These are phyloP conservation scores for Daldinia eschscholtzii DNA, from an alignment of 2,329 filamentous ascomycete genomes.

Conservation along the genomic window DNA sequence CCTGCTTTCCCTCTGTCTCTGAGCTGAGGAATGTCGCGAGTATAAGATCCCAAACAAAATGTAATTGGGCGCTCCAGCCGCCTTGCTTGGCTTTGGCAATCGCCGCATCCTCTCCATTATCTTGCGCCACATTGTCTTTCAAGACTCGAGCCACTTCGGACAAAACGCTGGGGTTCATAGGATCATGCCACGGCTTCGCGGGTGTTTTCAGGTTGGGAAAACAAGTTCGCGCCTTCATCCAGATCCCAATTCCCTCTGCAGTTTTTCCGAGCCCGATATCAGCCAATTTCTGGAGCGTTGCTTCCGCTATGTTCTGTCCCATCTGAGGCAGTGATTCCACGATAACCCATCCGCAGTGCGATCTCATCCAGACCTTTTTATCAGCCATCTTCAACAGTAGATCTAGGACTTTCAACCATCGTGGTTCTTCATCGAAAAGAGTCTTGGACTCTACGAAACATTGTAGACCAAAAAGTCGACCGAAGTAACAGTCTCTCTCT, in stretches of 20 bases:
- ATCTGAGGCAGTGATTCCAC: slow-evolving; percentile 77
- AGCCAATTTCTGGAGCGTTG: slow-evolving; percentile 72
- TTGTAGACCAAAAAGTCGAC: slow-evolving; percentile 87
- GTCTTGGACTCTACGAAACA: slow-evolving; percentile 85
- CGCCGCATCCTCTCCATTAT: slow-evolving; percentile 60
- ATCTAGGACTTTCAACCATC: slow-evolving; percentile 77
- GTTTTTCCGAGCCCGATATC: slow-evolving; percentile 79
- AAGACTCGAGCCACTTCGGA: slow-evolving; percentile 79
- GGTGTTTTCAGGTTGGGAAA: slow-evolving; percentile 76
- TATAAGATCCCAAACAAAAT: slow-evolving; percentile 89
- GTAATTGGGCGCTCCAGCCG: slow-evolving; percentile 82
- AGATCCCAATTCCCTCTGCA: slow-evolving; percentile 89
- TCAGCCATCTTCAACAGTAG: slow-evolving; percentile 79
- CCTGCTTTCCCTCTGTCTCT: slow-evolving; percentile 50
- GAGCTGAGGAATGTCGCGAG: slow-evolving; percentile 65
- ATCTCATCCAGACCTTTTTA: slow-evolving; percentile 89
- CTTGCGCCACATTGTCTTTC: slow-evolving; percentile 76
- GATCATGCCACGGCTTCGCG: slow-evolving; percentile 81
- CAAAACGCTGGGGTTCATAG: slow-evolving; percentile 76
- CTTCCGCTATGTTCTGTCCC: slow-evolving; percentile 68
- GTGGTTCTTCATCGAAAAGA: slow-evolving; percentile 70
- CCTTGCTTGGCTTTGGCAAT: slow-evolving; percentile 70
- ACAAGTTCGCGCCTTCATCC: slow-evolving; percentile 76
- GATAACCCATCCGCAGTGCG: slow-evolving; percentile 87
- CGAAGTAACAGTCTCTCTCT: slow-evolving; percentile 86